phyloP scores from a whole-genome alignment of 2,329 filamentous ascomycete species.

The Taxawa tesnikishii region DNA sequence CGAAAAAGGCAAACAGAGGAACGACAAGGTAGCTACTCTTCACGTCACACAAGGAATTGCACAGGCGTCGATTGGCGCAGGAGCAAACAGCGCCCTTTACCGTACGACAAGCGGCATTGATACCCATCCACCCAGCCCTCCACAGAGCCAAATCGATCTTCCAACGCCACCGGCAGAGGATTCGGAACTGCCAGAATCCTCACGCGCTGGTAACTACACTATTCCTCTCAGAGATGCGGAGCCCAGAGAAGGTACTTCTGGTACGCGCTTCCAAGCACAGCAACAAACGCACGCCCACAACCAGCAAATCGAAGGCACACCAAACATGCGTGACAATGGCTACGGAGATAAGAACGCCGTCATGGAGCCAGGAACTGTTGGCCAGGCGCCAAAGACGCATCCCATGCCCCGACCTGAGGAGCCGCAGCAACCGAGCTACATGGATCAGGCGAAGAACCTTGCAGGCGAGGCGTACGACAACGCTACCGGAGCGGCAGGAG shows the following conservation, averaged over 20 bases:
- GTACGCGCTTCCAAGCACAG: conserved; percentile 28
- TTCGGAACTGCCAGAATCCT: conserved; percentile 8
- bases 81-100: conserved; percentile 3
- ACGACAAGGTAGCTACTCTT: conserved; percentile 26
- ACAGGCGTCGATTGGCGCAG: neutral
- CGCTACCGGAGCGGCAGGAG: conserved; percentile 18
- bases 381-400: conserved; percentile 36
- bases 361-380: conserved; percentile 36
- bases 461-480: conserved; percentile 17
- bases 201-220: conserved; percentile 12
- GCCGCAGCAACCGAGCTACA: conserved; percentile 21
- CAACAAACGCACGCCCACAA: conserved; percentile 30
- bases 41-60: conserved; percentile 6
- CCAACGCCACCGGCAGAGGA: conserved; percentile 4
- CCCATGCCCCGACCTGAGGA: conserved; percentile 18
- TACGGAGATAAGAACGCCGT: conserved; percentile 31
- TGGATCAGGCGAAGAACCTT: conserved; percentile 31
- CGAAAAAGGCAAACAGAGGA: conserved; percentile 27
- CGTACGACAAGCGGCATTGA: conserved; percentile 11
- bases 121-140: conserved; percentile 12
- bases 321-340: conserved; percentile 27
- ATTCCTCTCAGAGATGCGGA: conserved; percentile 16
- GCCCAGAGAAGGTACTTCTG: conserved; percentile 28
- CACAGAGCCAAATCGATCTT: neutral
- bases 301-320: conserved; percentile 29